These are phyloP conservation scores for Hypoxylon trugodes DNA, from an alignment of 495 filamentous ascomycete genomes.

Conservation along the genomic window DNA sequence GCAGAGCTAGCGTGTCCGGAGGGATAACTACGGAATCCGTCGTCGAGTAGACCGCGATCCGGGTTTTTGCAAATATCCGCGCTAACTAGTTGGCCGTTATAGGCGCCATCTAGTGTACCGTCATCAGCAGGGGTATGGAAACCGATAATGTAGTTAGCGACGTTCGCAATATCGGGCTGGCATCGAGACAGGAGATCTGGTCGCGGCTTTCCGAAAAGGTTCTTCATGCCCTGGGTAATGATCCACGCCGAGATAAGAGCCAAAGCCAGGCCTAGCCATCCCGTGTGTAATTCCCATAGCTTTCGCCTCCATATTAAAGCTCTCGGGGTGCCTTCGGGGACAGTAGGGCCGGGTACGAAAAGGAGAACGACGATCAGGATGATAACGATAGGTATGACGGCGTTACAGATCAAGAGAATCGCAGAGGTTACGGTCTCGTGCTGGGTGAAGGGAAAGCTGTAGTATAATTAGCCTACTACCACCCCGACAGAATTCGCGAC, in stretches of 20 bases:
- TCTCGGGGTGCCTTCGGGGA: conserved; percentile 69
- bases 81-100: conserved; percentile 65
- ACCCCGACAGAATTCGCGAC: conserved; percentile 54
- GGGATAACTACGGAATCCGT: conserved; percentile 88
- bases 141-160: conserved; percentile 53
- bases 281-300: conserved; percentile 86
- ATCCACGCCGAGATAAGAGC: conserved; percentile 74
- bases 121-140: conserved; percentile 45
- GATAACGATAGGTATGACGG: conserved; percentile 66
- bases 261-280: conserved; percentile 75
- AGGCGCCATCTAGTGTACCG: conserved; percentile 48
- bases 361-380: conserved; percentile 77
- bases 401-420: conserved; percentile 63
- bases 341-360: conserved; percentile 70
- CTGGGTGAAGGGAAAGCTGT: conserved; percentile 74
- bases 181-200: conserved; percentile 82
- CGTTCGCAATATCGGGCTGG: conserved; percentile 61
- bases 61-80: conserved; percentile 74
- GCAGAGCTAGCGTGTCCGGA: conserved; percentile 70
- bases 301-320: conserved; percentile 74
- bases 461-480: conserved; percentile 68
- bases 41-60: conserved; percentile 71
- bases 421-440: conserved; percentile 75
- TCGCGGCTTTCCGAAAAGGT: conserved; percentile 83
- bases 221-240: conserved; percentile 85